Conservation (phyloP, 139 green algal species). For the Tetradesmus obliquus region DNA sequence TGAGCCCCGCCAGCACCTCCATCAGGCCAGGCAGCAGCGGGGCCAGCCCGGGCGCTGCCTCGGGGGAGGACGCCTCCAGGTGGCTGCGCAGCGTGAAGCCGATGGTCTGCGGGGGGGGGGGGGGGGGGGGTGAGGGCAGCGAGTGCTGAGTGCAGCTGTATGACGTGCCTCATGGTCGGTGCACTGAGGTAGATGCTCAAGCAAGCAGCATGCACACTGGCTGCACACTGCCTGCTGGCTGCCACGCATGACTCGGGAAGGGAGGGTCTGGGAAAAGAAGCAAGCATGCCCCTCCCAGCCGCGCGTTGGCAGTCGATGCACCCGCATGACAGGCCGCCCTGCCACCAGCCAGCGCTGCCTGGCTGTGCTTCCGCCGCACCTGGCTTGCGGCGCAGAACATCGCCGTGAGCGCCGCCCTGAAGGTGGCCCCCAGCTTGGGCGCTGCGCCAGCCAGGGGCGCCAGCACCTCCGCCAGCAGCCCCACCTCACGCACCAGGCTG, state of each 20-base stretch:
- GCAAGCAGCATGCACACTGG: no score
- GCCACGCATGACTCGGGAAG: no score
- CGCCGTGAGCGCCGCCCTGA: slow-evolving; percentile 23
- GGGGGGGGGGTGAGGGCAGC: neutral
- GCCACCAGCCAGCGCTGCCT: no score
- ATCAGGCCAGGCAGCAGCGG: slow-evolving; percentile 37
- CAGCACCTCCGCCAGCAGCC: slow-evolving; percentile 21
- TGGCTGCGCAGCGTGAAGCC: slow-evolving; percentile 33
- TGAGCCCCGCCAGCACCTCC: slow-evolving; percentile 45
- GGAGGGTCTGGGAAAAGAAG: no score
- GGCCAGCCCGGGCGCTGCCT: neutral
- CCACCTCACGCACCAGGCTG: neutral
- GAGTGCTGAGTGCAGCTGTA: neutral
- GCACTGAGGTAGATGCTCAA: no score
- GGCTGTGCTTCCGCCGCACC: neutral
- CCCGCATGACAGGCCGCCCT: no score
- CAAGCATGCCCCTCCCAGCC: no score
- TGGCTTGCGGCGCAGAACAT: slow-evolving; percentile 24
- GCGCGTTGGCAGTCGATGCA: no score
- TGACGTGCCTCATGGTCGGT: no score
- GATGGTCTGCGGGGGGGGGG: slow-evolving; percentile 1
- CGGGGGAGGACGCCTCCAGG: neutral
- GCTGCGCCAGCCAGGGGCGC: neutral
- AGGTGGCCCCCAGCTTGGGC: slow-evolving; percentile 12
- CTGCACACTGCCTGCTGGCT: no score